Conservation (phyloP, 73 alveolate genomes). For the Paramecium sexaurelia region DNA sequence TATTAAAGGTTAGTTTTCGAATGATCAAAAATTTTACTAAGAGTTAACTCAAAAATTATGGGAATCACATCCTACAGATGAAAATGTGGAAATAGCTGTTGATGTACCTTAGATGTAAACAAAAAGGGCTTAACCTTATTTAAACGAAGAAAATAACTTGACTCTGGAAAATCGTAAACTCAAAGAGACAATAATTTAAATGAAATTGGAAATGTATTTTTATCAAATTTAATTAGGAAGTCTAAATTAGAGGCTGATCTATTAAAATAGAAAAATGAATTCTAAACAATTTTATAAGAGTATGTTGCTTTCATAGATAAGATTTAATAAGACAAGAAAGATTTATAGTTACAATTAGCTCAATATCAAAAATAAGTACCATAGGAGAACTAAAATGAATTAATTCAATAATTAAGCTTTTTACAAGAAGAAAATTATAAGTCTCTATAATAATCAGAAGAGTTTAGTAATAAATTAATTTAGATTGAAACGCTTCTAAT, state of each 20-base stretch:
- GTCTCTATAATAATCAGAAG: neutral
- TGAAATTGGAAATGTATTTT: slow-evolving; percentile 46
- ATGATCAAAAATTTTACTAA: slow-evolving; percentile 42
- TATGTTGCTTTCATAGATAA: slow-evolving; percentile 37
- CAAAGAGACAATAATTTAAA: neutral
- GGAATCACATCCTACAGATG: slow-evolving; percentile 56
- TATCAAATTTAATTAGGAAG: neutral
- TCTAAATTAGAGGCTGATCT: slow-evolving; percentile 43
- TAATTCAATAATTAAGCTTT: neutral
- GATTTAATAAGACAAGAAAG: slow-evolving; percentile 41
- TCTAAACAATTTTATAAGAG: neutral
- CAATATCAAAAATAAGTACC: neutral
- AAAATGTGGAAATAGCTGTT: neutral
- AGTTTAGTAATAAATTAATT: neutral
- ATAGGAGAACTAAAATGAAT: neutral
- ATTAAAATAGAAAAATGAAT: slow-evolving; percentile 34
- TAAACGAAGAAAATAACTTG: slow-evolving; percentile 28
- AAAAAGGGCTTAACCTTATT: neutral
- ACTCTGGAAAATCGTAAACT: neutral
- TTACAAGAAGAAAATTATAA: neutral
- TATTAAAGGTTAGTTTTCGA: neutral
- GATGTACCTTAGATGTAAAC: slow-evolving; percentile 34
- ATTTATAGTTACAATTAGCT: neutral
- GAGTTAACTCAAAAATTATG: slow-evolving; percentile 30
- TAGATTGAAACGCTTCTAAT: neutral